Percentiles rank a stretch among this genome's conserved stretches.
Conservation (phyloP, 345 rosid species). For the Syzygium aromaticum region DNA sequence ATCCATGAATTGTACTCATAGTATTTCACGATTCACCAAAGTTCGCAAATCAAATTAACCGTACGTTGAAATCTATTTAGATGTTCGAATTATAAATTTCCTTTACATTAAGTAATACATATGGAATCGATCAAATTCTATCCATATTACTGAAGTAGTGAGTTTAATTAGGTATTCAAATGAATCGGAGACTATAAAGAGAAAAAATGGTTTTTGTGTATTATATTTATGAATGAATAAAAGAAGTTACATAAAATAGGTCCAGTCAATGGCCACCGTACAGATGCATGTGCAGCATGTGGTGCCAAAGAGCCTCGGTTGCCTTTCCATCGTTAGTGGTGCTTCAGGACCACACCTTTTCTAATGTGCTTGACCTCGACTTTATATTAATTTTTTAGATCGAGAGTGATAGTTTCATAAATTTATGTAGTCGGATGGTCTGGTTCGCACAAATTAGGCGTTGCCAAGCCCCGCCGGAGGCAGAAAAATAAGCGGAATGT, state of each 20-base stretch:
- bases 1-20: not conserved
- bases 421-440: not conserved
- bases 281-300: not conserved
- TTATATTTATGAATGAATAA: not conserved
- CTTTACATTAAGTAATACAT: not conserved
- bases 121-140: not conserved
- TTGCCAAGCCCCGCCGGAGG: not conserved
- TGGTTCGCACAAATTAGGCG: not conserved
- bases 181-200: not conserved
- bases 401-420: not conserved
- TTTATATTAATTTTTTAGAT: not conserved
- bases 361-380: not conserved
- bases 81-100: not conserved
- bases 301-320: not conserved
- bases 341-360: not conserved
- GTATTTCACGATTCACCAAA: not conserved
- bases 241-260: not conserved
- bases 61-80: not conserved
- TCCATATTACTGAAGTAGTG: not conserved
- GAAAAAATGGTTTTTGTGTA: not conserved
- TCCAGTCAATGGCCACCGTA: not conserved
- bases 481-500: not conserved
- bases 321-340: not conserved
- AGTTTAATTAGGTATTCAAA: not conserved
- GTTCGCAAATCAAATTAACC: not conserved